Evolutionary conservation across 176 grass and related monocot species (phyloP), one percentile per base, ranked within the genome.

Genomic region (Chloris gayana): DNA sequence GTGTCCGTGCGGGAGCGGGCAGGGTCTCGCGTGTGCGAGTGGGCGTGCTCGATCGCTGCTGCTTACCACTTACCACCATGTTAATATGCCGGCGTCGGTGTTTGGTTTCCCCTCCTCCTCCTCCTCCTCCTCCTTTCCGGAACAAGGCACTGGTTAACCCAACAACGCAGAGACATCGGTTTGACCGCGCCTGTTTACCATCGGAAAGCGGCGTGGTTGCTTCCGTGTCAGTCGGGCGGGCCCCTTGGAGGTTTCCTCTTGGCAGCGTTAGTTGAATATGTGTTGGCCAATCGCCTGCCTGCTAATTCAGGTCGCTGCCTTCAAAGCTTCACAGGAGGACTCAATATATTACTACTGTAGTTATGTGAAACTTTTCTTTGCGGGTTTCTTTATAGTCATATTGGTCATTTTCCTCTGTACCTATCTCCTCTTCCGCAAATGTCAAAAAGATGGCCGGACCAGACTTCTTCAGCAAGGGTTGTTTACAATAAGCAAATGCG

Each of bases 231-330:
- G 64, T 24, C n/a, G 22, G 14, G 47, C 35, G 49, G 77, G 64
- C 1, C 77, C 77, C 49, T 42, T 69, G 64, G 47, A 57, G n/a
- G 77, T 80, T 80, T 80, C 77, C 64, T 69, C 33, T 47, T 80
- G 77, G 77, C 64, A 14, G 49, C 77, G 39, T 14, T 21, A n/a
- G 77, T 57, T 80, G 77, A 80, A 80, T 80, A 57, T 67, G 53
- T 10, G 64, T 18, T 80, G 64, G 19, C 47, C 77, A 57, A 10
- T 68, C 25, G 45, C 11, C 41, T 37, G 41, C 76, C 63, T 67
- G 31, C 63, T 54, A 29, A 68, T 68, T 68, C 64, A 38, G 77
- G 77, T 69, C 32, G 4, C 32, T 54, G 63, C 47, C 63, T 56
- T 24, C n/a, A 30, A 79, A 68, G 9, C 10, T 66, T 66, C 33